Evolutionary conservation across 345 rosid species (phyloP).

Genomic region (Lepidium aucheri): DNA sequence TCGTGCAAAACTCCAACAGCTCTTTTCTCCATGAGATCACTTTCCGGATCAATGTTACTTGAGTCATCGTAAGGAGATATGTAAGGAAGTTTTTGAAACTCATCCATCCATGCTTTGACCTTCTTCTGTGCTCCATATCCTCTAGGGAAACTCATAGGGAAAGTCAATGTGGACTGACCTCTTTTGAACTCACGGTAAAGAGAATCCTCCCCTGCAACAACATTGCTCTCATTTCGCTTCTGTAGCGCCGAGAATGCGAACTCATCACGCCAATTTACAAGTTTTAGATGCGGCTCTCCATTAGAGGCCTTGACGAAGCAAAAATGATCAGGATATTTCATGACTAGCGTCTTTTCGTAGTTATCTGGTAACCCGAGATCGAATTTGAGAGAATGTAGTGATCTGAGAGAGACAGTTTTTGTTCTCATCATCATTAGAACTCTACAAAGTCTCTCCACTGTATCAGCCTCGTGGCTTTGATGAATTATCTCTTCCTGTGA

Average conservation of each 20-base stretch:
- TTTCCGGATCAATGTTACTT: constrained; percentile 58
- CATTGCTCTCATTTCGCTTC: constrained; percentile 42
- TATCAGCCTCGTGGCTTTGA: constrained; percentile 49
- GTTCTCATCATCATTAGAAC: constrained; percentile 87
- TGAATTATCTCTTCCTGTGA: constrained; percentile 73
- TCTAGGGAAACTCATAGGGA: constrained; percentile 82
- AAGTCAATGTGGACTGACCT: constrained; percentile 58
- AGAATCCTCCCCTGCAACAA: constrained; percentile 32
- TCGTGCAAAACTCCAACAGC: constrained; percentile 92
- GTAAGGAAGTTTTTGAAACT: constrained; percentile 90
- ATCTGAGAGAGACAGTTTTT: constrained; percentile 52
- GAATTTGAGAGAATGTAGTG: constrained; percentile 69
- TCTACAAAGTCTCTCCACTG: constrained; percentile 73
- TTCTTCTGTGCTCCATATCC: constrained; percentile 94
- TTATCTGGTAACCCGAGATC: constrained; percentile 84
- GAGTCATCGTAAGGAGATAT: constrained; percentile 88
- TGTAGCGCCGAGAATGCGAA: constrained; percentile 66
- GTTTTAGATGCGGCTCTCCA: constrained; percentile 50
- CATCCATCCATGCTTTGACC: constrained; percentile 95
- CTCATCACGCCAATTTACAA: constrained; percentile 54
- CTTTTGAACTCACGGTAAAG: constrained; percentile 59
- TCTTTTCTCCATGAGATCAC: constrained; percentile 95
- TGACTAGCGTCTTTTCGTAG: constrained; percentile 55
- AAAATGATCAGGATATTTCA: constrained; percentile 58
- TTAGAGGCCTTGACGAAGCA: constrained; percentile 47